Evolutionary conservation across 2,329 filamentous ascomycete species (phyloP), one percentile per base, ranked within the genome.

Genomic region (Exophiala bonariae): DNA sequence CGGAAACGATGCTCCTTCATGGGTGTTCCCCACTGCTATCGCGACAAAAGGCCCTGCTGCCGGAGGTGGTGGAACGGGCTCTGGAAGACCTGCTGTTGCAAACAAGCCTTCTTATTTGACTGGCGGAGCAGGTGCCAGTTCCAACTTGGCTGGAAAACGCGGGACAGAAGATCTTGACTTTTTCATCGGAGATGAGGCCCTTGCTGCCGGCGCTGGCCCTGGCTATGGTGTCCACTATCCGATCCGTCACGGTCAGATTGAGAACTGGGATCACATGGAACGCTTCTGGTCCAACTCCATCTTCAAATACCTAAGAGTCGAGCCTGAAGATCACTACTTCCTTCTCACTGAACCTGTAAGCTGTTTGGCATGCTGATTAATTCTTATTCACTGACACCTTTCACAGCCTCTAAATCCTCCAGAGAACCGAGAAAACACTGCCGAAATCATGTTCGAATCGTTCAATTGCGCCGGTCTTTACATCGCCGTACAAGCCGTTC

Each of bases 191-290:
- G 93, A 99, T 66, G 93, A 97, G 74, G 93, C 93, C 55, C 79
- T 97, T 59, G 77, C 86, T 52, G 92, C 92, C 36, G 78, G 89
- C 37, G 82, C 77, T 57, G 93, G 93, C 47, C 90, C 93, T 60
- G 90, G 93, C 58, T 99, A 99, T 72, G 92, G 90, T 48, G 79
- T 99, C 67, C 89, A 97, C 73, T 99, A 97, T 70, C 93, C 93
- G 48, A 97, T 99, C 63, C 85, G 93, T 57, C 93, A 99, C 66
- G 93, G 93, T 39, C 93, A 99, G 76, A 89, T 99, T 70, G 93
- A 99, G 75, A 97, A 99, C 68, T 99, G 93, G 93, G 93, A 99
- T 72, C 89, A 96, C 64, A 99, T 99, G 93, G 93, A 99, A 72
- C 86, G 93, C 55, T 99, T 97, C 76, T 99, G 93, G 93, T 97